These are phyloP conservation scores for Paspalum vaginatum DNA, from an alignment of 176 grass and related monocot species.

Conservation along the genomic window DNA sequence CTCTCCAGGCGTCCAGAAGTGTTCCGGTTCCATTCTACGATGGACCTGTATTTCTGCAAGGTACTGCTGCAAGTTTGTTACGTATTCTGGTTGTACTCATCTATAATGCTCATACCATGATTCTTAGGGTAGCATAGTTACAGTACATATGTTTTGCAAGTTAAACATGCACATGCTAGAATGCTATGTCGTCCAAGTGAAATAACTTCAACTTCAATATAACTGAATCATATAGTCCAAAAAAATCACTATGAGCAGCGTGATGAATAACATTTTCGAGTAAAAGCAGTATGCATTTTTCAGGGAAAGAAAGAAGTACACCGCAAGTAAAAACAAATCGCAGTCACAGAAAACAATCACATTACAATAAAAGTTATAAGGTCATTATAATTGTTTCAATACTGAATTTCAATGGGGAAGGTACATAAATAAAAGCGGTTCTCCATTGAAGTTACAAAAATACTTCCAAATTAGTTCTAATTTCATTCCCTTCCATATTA, in stretches of 20 bases:
- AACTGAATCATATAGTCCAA: neutral
- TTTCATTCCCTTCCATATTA: neutral
- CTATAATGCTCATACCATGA: neutral
- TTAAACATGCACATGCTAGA: conserved; percentile 10
- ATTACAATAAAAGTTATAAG: neutral
- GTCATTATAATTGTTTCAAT: neutral
- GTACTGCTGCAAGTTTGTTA: conserved; percentile 38
- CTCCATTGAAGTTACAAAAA: neutral
- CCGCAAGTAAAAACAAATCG: neutral
- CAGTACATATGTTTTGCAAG: neutral
- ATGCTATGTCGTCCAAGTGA: neutral
- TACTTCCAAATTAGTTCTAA: neutral
- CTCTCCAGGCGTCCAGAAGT: conserved; percentile 63
- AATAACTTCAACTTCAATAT: neutral
- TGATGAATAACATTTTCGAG: neutral
- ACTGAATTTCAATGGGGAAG: neutral
- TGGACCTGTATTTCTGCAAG: conserved; percentile 57
- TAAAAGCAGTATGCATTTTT: neutral
- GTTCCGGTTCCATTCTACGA: conserved; percentile 71
- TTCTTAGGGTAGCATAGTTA: neutral
- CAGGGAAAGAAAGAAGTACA: neutral
- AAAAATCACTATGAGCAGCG: neutral
- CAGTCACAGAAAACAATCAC: neutral
- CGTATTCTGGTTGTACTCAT: neutral
- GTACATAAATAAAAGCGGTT: neutral